These are phyloP conservation scores for Phytophthora lateralis DNA, from an alignment of 352 stramenopile genomes.

Conservation along the genomic window DNA sequence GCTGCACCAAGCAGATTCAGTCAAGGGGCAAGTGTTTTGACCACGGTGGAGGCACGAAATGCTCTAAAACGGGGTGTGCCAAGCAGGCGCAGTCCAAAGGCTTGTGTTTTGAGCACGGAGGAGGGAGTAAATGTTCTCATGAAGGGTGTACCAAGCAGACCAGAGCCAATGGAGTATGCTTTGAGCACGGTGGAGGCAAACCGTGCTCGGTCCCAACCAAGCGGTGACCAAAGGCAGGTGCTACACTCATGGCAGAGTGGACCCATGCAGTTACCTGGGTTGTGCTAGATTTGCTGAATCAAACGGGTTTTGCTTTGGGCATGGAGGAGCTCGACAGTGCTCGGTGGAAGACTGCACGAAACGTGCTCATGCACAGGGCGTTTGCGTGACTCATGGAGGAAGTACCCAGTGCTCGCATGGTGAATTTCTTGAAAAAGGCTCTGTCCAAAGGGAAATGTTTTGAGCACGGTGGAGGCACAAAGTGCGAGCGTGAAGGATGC, in stretches of 20 bases:
- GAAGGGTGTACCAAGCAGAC: slow-evolving; percentile 61
- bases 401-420: slow-evolving; percentile 41
- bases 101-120: slow-evolving; percentile 63
- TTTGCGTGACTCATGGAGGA: slow-evolving; percentile 55
- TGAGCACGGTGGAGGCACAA: slow-evolving; percentile 59
- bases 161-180: slow-evolving; percentile 65
- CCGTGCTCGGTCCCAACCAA: slow-evolving; percentile 48
- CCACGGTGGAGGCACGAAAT: slow-evolving; percentile 70
- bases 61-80: slow-evolving; percentile 52
- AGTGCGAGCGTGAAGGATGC: slow-evolving; percentile 46
- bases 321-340: slow-evolving; percentile 58
- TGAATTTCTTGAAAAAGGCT: slow-evolving; percentile 50
- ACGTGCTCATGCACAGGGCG: slow-evolving; percentile 55
- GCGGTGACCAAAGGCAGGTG: neutral
- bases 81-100: slow-evolving; percentile 63
- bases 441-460: slow-evolving; percentile 56
- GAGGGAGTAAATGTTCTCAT: slow-evolving; percentile 52
- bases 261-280: slow-evolving; percentile 1
- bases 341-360: slow-evolving; percentile 56
- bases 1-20: slow-evolving; percentile 62
- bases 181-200: slow-evolving; percentile 65
- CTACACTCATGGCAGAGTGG: slow-evolving; percentile 4
- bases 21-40: slow-evolving; percentile 61
- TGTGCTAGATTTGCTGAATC: slow-evolving; percentile 60
- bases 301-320: slow-evolving; percentile 59